phyloP scores from a whole-genome alignment of 78 protist genomes.

The Dictyostelium brefeldianum region DNA sequence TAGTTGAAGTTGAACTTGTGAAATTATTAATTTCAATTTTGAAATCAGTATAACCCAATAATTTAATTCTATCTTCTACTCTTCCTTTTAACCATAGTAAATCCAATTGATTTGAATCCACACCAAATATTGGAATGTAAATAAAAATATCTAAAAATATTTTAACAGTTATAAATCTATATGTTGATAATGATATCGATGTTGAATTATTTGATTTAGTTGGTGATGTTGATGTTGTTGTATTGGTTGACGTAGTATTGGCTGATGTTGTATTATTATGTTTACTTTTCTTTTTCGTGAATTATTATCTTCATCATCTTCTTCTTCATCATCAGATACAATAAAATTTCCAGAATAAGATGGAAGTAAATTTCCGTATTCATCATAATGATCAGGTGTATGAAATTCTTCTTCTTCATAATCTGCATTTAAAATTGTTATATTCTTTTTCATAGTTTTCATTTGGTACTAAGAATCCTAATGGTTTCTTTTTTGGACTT shows the following conservation, averaged over 20 bases:
- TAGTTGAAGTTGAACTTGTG: neutral
- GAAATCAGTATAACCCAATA: neutral
- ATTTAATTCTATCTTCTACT: neutral
- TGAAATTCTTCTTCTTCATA: neutral
- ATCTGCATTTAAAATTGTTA: no score
- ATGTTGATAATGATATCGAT: no score
- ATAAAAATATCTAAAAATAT: conserved; percentile 11
- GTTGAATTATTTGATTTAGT: no score
- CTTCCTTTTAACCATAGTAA: neutral
- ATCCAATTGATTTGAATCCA: neutral
- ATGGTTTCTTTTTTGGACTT: no score
- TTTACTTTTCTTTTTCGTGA: neutral
- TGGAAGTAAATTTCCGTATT: neutral
- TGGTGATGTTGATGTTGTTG: no score
- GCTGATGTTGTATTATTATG: neutral
- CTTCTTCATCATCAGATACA: neutral
- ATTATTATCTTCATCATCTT: neutral
- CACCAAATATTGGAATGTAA: neutral
- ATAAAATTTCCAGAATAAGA: neutral
- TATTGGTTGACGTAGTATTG: neutral
- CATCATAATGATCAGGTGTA: conserved; percentile 15
- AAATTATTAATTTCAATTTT: neutral
- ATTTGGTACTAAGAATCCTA: no score
- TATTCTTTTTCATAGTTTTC: no score
- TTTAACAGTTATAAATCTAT: neutral